Base-by-base conservation (phyloP, 2,329 filamentous ascomycete genomes). In the Aspergillus puulaauensis region DNA sequence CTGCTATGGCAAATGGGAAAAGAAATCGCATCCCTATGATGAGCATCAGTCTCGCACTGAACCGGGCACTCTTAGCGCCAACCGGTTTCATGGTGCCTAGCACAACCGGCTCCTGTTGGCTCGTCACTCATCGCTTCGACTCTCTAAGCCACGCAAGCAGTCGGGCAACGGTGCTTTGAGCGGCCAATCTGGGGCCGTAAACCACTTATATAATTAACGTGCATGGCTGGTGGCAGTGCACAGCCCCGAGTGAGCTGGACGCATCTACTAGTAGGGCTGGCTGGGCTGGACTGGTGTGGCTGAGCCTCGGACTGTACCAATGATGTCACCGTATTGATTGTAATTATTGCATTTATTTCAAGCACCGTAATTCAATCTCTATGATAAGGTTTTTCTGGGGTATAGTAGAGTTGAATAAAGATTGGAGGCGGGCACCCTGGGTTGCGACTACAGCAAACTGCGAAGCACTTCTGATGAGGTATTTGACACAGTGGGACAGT, bases 141-240 rank as follows among this genome's bases (percentile, higher is more conserved):
- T 54, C 52, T 35, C 39, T 49, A 43, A 49, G 48, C 41, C 57
- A 51, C 39, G 57, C 52, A 43, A 48, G 40, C 45, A 46, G 31
- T 31, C 41, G 14, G 35, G 14, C 35, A 37, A 37, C 14, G 35
- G 12, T n/a, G 35, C 35, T 35, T 31, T 47, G 44, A 48, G 54
- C 39, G 27, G 47, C 41, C 14, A 50, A 44, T 31, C 27, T 31
- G 9, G 11, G 9, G 9, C 27, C 27, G 27, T 31, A 31, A 31
- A 11, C 31, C n/a, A 49, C 24, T 49, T n/a, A 41, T 14, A n/a
- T 24, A 55, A 58, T 51, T 31, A 46, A 54, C 12, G 41, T 45
- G 21, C 35, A 56, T 59, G 58, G 58, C 55, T 60, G 52, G 58
- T 58, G 59, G 43, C 48, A 45, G 35, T 31, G 27, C 27, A 31